Conservation (phyloP, 2,329 filamentous ascomycete genomes). For the Fusarium paranaense region DNA sequence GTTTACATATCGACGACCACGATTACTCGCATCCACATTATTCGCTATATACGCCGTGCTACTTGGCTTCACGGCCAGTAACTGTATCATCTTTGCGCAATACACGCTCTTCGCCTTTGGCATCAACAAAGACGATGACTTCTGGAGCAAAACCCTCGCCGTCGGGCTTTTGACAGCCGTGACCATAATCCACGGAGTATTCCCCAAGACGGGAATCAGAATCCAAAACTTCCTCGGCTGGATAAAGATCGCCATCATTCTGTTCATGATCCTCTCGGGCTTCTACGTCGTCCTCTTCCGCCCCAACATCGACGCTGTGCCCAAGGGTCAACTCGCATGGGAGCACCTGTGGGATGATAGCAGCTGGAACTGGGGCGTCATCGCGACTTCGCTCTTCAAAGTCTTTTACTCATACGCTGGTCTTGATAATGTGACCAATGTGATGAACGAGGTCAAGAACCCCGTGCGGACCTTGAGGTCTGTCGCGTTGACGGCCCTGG, state of each 20-base stretch:
- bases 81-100: constrained; percentile 76
- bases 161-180: constrained; percentile 67
- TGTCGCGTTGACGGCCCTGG: constrained; percentile 69
- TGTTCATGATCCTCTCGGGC: constrained; percentile 71
- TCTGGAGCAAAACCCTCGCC: constrained; percentile 66
- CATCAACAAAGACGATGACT: constrained; percentile 61
- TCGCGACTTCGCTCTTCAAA: constrained; percentile 76
- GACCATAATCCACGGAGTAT: constrained; percentile 69
- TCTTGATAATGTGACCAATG: constrained; percentile 75
- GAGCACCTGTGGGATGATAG: constrained; percentile 71
- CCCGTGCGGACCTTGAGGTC: constrained; percentile 74
- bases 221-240: constrained; percentile 73
- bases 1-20: constrained; percentile 72
- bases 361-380: constrained; percentile 75
- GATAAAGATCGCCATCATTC: constrained; percentile 70
- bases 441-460: constrained; percentile 77
- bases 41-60: constrained; percentile 73
- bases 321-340: constrained; percentile 53
- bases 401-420: constrained; percentile 78
- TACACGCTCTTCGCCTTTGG: constrained; percentile 72
- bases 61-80: constrained; percentile 75
- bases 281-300: constrained; percentile 67
- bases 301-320: constrained; percentile 35
- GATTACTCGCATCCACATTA: constrained; percentile 72
- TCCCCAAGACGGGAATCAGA: constrained; percentile 66